Conservation (phyloP, 306 rosid species). For the apple (Malus domestica) region ASM211411v1 NC_041797.1:13379001-13379500, state of each 20-base stretch:
- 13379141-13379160: neutral
- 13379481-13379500: neutral
- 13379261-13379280: slow-evolving; percentile 1
- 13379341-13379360: neutral
- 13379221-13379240: slow-evolving; percentile 6
- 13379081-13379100: neutral
- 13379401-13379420: neutral
- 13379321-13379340: neutral
- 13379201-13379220: slow-evolving; percentile 28
- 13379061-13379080: neutral
- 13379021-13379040: neutral
- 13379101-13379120: neutral
- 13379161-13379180: neutral
- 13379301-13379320: neutral
- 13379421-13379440: neutral
- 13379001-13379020: neutral
- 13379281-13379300: slow-evolving; percentile 30
- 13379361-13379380: neutral
- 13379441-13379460: neutral
- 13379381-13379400: neutral
- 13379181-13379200: neutral
- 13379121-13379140: neutral
- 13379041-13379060: neutral
- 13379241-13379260: neutral
- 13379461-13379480: neutral